Percentiles rank a stretch among this genome's conserved stretches.
Evolutionary conservation across 768 basidiomycete genomes (phyloP).

Genomic region (Phlegmacium glaucopus): DNA sequence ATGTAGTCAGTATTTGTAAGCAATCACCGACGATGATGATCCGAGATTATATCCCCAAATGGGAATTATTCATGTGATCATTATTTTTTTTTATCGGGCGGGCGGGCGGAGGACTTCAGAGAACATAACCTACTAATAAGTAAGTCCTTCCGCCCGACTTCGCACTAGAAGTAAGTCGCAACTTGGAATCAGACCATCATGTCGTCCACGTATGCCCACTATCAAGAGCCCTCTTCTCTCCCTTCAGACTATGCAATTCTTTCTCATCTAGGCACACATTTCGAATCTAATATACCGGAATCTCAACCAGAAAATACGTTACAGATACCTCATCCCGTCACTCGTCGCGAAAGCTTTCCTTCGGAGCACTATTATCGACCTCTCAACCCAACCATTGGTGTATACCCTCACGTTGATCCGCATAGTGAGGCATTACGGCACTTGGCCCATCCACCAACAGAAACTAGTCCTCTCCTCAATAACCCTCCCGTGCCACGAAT

Average conservation of each 20-base stretch:
- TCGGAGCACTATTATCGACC: conserved; percentile 33
- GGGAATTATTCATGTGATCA: conserved; percentile 1
- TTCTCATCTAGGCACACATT: conserved; percentile 39
- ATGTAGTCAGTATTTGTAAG: no score
- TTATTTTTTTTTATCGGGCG: conserved; percentile 1
- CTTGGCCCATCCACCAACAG: conserved; percentile 22
- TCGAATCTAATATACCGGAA: conserved; percentile 13
- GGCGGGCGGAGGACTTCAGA: conserved; percentile 9
- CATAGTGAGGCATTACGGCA: not conserved
- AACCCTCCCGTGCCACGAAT: conserved; percentile 54
- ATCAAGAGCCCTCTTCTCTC: conserved; percentile 54
- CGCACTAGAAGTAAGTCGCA: no score
- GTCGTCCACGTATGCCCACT: conserved; percentile 53
- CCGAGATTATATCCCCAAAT: not conserved
- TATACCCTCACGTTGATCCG: conserved; percentile 14
- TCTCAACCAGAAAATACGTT: conserved; percentile 13
- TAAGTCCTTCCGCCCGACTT: no score
- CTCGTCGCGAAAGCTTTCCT: conserved; percentile 21
- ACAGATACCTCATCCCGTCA: not conserved
- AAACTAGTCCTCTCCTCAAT: conserved; percentile 56
- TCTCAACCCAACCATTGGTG: conserved; percentile 34
- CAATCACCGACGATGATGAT: no score
- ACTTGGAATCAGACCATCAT: conserved; percentile 14
- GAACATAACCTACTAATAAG: no score
- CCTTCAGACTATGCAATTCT: conserved; percentile 66